Evolutionary conservation across 495 filamentous ascomycete genomes (phyloP), one percentile per base, ranked within the genome.

Genomic region (Penicillium nucicola): DNA sequence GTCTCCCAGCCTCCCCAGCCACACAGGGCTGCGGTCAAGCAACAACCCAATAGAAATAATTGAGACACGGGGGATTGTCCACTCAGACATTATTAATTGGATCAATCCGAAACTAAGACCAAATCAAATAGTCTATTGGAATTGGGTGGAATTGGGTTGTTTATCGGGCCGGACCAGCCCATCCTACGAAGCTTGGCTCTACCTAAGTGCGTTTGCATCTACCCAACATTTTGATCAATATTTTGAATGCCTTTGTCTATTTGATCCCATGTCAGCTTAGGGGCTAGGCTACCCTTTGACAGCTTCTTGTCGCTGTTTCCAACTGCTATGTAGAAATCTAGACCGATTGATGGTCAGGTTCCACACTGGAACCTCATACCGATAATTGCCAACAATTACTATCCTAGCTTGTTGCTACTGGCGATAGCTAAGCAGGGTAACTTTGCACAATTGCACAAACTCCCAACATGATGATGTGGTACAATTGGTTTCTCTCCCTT

Each of bases 1-100:
- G 48, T 15, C 28, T 56, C 61, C 62, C 62, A 65, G 62, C 62
- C 62, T 52, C 62, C 62, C 62, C 62, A 65, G 62, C 62, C 62
- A 53, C 48, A 34, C 34, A 42, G 41, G 12, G 36, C 42, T 36
- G 30, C 36, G 25, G 25, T 28, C 25, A 48, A 20, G 19, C 23
- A 40, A 40, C 41, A 56, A 17, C 23, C 59, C 62, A 62, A 65
- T 65, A 55, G 35, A 45, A 42, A 55, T 42, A 40, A 48, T 35
- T 62, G 35, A 60, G 53, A 56, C 56, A 60, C 35, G 31, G 19
- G 51, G 55, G 49, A 45, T 39, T 55, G 34, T 46, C 40, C 20
- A 54, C 19, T 48, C 33, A 56, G 53, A 53, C 44, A 55, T 28
- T 48, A 39, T 42, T 50, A 32, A 61, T 50, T 46, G n/a, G 45